These are phyloP conservation scores for Vigna unguiculata DNA, from an alignment of 306 rosid species.

Conservation along the genomic window DNA sequence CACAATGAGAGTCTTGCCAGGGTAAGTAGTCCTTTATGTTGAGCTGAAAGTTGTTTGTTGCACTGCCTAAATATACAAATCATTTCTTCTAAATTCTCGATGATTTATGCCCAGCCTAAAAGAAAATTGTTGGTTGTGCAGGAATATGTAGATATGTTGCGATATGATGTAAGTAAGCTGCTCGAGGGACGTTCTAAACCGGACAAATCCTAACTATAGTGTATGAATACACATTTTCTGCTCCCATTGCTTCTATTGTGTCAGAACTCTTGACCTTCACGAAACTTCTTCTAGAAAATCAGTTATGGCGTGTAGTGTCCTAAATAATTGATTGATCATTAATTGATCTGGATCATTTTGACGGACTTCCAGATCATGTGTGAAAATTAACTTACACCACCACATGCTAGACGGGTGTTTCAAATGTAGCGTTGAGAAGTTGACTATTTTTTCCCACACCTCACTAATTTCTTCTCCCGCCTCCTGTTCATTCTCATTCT, in stretches of 20 bases:
- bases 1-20: slow-evolving; percentile 65
- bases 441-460: too few relatives aligned
- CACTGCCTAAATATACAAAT: not conserved
- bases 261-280: slow-evolving; percentile 19
- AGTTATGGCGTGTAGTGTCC: slow-evolving; percentile 37
- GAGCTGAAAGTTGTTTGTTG: slow-evolving; percentile 19
- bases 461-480: too few relatives aligned
- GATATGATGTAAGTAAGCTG: slow-evolving; percentile 57
- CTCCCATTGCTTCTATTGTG: slow-evolving; percentile 35
- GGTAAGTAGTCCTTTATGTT: slow-evolving; percentile 51
- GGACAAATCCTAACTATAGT: slow-evolving; percentile 49
- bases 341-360: slow-evolving; percentile 48
- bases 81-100: not conserved
- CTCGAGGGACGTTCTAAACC: slow-evolving; percentile 49
- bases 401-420: slow-evolving; percentile 33
- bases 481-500: too few relatives aligned
- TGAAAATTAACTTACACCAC: slow-evolving; percentile 27
- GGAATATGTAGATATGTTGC: slow-evolving; percentile 82
- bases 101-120: slow-evolving; percentile 13
- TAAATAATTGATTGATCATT: slow-evolving; percentile 29
- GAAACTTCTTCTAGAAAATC: slow-evolving; percentile 35
- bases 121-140: slow-evolving; percentile 42
- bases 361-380: slow-evolving; percentile 36
- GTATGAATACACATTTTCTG: slow-evolving; percentile 31
- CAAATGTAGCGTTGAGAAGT: slow-evolving; percentile 32